Percentiles rank a stretch among this genome's conserved stretches.
Evolutionary conservation across 805 yeast species (phyloP).

Genomic region (Nakazawaea wyomingensis): DNA sequence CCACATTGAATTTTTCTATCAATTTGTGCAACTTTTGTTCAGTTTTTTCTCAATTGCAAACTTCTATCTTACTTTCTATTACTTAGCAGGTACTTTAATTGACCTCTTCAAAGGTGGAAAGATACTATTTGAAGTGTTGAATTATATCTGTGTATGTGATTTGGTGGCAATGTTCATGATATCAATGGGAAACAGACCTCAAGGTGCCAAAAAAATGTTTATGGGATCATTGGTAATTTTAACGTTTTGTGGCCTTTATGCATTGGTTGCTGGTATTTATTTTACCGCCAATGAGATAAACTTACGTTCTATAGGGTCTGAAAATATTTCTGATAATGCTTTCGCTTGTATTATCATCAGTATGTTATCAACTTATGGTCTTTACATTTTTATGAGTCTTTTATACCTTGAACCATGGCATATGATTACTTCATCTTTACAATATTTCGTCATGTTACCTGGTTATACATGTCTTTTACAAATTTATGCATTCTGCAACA

Average conservation of each 20-base stretch:
- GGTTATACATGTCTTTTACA: conserved; percentile 86
- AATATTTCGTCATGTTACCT: conserved; percentile 80
- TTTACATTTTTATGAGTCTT: conserved; percentile 76
- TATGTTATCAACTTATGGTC: conserved; percentile 84
- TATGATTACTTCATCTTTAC: conserved; percentile 82
- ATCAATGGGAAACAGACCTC: conserved; percentile 97
- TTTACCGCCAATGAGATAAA: conserved; percentile 61
- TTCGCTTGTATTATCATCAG: conserved; percentile 80
- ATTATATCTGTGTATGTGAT: conserved; percentile 77
- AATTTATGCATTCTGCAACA: conserved; percentile 93
- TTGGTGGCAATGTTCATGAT: conserved; percentile 85
- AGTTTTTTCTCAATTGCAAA: conserved; percentile 91
- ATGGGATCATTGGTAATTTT: conserved; percentile 65
- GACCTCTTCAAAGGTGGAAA: conserved; percentile 57
- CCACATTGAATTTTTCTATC: conserved; percentile 86
- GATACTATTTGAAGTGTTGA: conserved; percentile 78
- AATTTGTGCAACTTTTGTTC: conserved; percentile 71
- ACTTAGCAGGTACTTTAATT: conserved; percentile 81
- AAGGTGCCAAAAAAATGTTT: conserved; percentile 83
- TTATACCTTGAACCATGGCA: conserved; percentile 89
- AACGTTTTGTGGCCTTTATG: conserved; percentile 75
- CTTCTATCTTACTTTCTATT: conserved; percentile 88
- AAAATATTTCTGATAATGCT: conserved; percentile 32
- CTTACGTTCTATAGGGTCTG: conserved; percentile 18
- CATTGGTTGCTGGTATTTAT: conserved; percentile 75